These are phyloP conservation scores for Zancudomyces culisetae DNA, from an alignment of 371 early-diverging fungal species.

Conservation along the genomic window DNA sequence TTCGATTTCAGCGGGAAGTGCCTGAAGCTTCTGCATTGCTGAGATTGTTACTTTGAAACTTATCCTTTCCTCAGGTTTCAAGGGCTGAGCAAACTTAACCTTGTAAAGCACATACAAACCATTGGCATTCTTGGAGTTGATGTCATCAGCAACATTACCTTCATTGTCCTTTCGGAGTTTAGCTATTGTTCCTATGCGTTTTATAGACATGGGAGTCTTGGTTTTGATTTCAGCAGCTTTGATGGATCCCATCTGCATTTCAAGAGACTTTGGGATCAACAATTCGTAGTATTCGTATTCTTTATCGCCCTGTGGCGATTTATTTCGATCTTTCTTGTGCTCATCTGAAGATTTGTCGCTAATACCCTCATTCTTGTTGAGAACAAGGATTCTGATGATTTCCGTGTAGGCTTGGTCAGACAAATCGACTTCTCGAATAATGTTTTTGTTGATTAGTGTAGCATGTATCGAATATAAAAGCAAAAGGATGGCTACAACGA, in stretches of 20 bases:
- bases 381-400: neutral
- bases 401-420: neutral
- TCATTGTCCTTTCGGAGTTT: neutral
- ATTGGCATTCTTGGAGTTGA: no score
- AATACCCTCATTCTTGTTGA: neutral
- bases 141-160: neutral
- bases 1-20: conserved; percentile 48
- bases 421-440: conserved; percentile 2
- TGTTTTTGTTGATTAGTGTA: neutral
- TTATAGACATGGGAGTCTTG: no score
- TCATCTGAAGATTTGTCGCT: no score
- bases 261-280: conserved; percentile 2
- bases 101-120: conserved; percentile 45
- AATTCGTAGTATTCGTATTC: neutral
- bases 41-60: conserved; percentile 43
- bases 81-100: conserved; percentile 31
- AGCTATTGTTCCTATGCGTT: conserved; percentile 3
- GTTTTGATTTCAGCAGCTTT: conserved; percentile 16
- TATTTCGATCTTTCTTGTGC: no score
- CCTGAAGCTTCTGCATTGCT: conserved; percentile 31
- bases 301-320: neutral
- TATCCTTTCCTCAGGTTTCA: conserved; percentile 40
- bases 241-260: conserved; percentile 8
- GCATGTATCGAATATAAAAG: neutral
- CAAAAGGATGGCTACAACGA: no score